phyloP scores from a whole-genome alignment of 2,329 filamentous ascomycete species.

The Albophoma yamanashiensis region DNA sequence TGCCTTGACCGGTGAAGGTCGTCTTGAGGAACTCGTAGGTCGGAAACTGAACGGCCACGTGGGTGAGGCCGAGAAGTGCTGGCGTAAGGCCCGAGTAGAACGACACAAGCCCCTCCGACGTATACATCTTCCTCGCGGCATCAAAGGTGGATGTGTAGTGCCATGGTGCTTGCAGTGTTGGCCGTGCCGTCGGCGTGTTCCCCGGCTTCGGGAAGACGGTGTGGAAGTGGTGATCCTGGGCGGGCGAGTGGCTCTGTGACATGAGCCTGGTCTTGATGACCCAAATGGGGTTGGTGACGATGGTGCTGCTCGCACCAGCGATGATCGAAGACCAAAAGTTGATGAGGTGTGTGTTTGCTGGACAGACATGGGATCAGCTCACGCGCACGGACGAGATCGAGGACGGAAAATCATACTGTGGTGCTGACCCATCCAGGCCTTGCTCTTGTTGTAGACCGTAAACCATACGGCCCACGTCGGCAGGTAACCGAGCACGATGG shows the following conservation, averaged over 20 bases:
- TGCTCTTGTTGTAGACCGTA: slow-evolving; percentile 87
- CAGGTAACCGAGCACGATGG: slow-evolving; percentile 89
- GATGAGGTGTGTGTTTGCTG: slow-evolving; percentile 66
- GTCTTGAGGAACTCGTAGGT: slow-evolving; percentile 91
- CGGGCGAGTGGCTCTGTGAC: slow-evolving; percentile 63
- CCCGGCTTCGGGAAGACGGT: slow-evolving; percentile 35
- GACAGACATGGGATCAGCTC: not conserved
- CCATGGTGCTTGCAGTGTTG: slow-evolving; percentile 61
- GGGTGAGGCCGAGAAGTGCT: slow-evolving; percentile 80
- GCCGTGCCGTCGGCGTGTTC: slow-evolving; percentile 44
- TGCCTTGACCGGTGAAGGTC: slow-evolving; percentile 78
- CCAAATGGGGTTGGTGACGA: slow-evolving; percentile 97
- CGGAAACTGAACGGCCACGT: slow-evolving; percentile 95
- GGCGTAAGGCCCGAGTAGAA: slow-evolving; percentile 95
- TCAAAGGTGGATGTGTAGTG: slow-evolving; percentile 85
- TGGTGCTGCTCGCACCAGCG: slow-evolving; percentile 84
- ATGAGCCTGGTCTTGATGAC: slow-evolving; percentile 97
- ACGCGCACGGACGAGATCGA: not conserved
- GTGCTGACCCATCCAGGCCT: slow-evolving; percentile 58
- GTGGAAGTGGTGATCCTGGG: slow-evolving; percentile 34
- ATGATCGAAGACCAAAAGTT: slow-evolving; percentile 85
- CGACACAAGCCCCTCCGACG: slow-evolving; percentile 72
- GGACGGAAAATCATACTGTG: slow-evolving; percentile 38
- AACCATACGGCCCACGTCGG: slow-evolving; percentile 99
- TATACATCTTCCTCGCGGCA: slow-evolving; percentile 93